Conservation (phyloP, 2,329 filamentous ascomycete genomes). For the Pseudogymnoascus sp. region DNA sequence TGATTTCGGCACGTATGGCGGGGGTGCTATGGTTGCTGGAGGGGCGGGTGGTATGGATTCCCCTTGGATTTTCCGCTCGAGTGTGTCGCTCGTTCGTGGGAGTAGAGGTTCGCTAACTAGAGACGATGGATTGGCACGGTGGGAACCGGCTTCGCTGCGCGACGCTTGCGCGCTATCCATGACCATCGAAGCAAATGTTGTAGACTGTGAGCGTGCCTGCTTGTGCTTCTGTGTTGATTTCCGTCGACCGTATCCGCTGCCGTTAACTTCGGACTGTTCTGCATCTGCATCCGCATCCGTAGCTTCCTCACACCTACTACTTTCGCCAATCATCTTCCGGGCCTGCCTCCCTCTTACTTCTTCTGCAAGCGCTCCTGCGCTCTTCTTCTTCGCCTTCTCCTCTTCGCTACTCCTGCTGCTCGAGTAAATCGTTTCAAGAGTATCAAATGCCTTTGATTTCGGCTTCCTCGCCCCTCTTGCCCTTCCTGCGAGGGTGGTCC, state of each 20-base stretch:
- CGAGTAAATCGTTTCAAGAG: conserved; percentile 58
- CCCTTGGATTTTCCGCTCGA: not conserved
- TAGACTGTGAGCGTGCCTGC: conserved; percentile 30
- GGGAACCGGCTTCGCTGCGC: conserved; percentile 27
- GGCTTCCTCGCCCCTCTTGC: conserved; percentile 21
- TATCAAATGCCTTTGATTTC: conserved; percentile 43
- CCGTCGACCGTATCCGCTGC: not conserved
- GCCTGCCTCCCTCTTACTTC: conserved; percentile 43
- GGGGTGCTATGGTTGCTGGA: conserved; percentile 15
- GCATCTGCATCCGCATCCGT: conserved; percentile 14
- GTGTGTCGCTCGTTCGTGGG: conserved; percentile 43
- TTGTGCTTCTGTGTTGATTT: conserved; percentile 1
- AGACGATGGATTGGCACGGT: conserved; percentile 31
- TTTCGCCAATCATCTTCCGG: conserved; percentile 27
- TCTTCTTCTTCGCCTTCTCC: conserved; percentile 47
- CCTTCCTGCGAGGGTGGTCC: conserved; percentile 16
- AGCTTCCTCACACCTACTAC: conserved; percentile 8
- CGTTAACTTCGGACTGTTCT: not conserved
- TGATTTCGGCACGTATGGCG: conserved; percentile 4
- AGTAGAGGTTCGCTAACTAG: conserved; percentile 48
- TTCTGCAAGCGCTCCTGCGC: conserved; percentile 46
- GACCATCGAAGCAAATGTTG: conserved; percentile 38
- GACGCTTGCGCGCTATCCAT: conserved; percentile 30
- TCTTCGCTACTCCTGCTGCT: conserved; percentile 56
- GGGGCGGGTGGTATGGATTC: conserved; percentile 15